These are phyloP conservation scores for Cytospora leucostoma DNA, from an alignment of 2,329 filamentous ascomycete genomes.

Conservation along the genomic window DNA sequence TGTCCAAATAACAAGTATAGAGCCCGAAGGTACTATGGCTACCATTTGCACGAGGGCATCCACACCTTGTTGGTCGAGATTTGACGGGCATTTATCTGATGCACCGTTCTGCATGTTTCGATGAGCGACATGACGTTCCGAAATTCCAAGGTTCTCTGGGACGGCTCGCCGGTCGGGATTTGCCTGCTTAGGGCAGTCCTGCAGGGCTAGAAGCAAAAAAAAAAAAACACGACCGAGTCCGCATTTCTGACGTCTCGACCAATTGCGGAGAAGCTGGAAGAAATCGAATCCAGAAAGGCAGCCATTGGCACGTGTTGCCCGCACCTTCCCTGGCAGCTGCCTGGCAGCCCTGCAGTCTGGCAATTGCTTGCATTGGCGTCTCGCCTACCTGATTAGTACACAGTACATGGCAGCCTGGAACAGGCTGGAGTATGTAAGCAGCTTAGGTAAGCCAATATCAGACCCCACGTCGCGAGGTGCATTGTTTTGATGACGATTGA, in stretches of 20 bases:
- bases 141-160: slow-evolving; percentile 8
- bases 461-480: background rate
- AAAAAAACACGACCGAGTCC: slow-evolving; percentile 3
- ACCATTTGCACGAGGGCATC: background rate
- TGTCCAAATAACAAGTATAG: background rate
- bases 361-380: slow-evolving; percentile 1
- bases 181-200: background rate
- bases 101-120: background rate
- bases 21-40: background rate
- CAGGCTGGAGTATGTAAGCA: too few species aligned
- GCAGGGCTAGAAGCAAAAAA: background rate
- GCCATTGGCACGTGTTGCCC: slow-evolving; percentile 2
- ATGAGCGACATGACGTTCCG: slow-evolving; percentile 21
- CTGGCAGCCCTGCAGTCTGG: slow-evolving; percentile 11
- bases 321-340: slow-evolving; percentile 11
- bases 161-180: slow-evolving; percentile 21
- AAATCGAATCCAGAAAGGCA: slow-evolving; percentile 18
- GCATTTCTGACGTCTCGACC: slow-evolving; percentile 4
- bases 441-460: slow-evolving; percentile 18
- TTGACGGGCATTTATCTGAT: background rate
- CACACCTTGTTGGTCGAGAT: background rate
- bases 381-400: background rate
- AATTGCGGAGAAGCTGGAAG: slow-evolving; percentile 16
- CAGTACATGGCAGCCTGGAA: too few species aligned
- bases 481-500: background rate